A percentile compares a stretch with the other conserved stretches of the same genome.
phyloP scores from a whole-genome alignment of 2,329 filamentous ascomycete genomes.

The Laburnicola sp. region DNA sequence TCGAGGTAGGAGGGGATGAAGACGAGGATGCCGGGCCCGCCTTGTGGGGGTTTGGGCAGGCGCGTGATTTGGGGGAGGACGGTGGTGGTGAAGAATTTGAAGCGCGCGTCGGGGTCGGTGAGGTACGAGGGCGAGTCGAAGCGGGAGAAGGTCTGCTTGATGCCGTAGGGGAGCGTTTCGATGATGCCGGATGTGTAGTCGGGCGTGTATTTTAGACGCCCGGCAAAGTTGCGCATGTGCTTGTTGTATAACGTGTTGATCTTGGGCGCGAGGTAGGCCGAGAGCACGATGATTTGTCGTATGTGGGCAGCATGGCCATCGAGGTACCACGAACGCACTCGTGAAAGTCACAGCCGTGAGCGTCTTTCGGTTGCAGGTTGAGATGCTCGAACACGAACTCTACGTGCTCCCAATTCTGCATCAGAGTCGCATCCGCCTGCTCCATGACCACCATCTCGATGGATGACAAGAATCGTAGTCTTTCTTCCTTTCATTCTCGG shows the following conservation, averaged over 20 bases:
- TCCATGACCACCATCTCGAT: conserved; percentile 90
- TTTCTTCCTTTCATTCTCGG: conserved; percentile 65
- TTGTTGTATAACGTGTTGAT: conserved; percentile 76
- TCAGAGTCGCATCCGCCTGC: conserved; percentile 87
- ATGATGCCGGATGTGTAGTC: conserved; percentile 73
- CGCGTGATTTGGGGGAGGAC: conserved; percentile 76
- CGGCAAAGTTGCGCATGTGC: conserved; percentile 78
- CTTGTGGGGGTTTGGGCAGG: conserved; percentile 62
- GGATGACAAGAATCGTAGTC: conserved; percentile 89
- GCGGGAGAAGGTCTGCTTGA: conserved; percentile 86
- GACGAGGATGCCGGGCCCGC: conserved; percentile 69
- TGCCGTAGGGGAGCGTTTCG: conserved; percentile 65
- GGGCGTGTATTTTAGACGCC: conserved; percentile 71
- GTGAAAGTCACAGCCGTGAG: conserved; percentile 93
- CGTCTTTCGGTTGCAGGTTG: conserved; percentile 85
- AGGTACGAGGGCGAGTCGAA: conserved; percentile 72
- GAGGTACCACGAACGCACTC: conserved; percentile 90
- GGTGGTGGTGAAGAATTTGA: conserved; percentile 85
- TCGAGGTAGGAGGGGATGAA: conserved; percentile 95
- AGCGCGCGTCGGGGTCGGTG: conserved; percentile 82
- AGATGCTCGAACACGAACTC: conserved; percentile 90
- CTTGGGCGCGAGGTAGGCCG: conserved; percentile 85
- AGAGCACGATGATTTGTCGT: conserved; percentile 82
- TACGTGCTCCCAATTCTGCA: conserved; percentile 99
- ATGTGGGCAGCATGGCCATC: conserved; percentile 79